Evolutionary conservation across 2,329 filamentous ascomycete species (phyloP).

Genomic region (Xylaria sp.): DNA sequence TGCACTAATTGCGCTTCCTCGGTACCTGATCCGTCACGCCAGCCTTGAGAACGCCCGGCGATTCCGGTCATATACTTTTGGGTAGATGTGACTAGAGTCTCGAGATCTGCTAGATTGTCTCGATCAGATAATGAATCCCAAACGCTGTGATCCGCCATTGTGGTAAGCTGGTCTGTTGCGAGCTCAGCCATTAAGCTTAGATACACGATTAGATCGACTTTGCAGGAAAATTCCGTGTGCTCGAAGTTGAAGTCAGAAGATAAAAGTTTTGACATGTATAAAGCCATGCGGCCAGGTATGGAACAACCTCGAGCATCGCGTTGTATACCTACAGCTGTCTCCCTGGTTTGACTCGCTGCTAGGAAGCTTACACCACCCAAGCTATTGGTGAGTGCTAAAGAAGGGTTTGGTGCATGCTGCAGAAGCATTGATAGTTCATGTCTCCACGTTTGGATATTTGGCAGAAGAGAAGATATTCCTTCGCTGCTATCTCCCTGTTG

Average conservation of each 20-base stretch:
- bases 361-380: conserved; percentile 75
- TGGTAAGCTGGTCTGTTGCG: conserved; percentile 59
- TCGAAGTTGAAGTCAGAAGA: conserved; percentile 47
- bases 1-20: conserved; percentile 47
- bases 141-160: conserved; percentile 50
- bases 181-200: conserved; percentile 58
- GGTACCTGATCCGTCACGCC: conserved; percentile 45
- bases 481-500: conserved; percentile 40
- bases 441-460: conserved; percentile 69
- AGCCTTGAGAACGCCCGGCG: conserved; percentile 43
- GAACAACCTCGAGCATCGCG: conserved; percentile 75
- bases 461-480: conserved; percentile 56
- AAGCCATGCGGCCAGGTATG: conserved; percentile 74
- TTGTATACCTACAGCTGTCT: conserved; percentile 33
- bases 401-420: conserved; percentile 58
- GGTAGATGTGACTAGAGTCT: conserved; percentile 50
- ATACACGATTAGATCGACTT: conserved; percentile 58
- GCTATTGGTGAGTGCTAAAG: conserved; percentile 75
- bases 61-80: conserved; percentile 46
- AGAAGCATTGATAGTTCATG: conserved; percentile 64
- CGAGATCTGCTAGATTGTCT: conserved; percentile 47
- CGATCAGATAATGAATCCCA: conserved; percentile 51
- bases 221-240: conserved; percentile 48
- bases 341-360: conserved; percentile 45
- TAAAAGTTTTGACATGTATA: conserved; percentile 70